Percentiles rank a stretch among this genome's conserved stretches.
Conservation (phyloP, 768 basidiomycete genomes). For the Holtermannia corniformis region DNA sequence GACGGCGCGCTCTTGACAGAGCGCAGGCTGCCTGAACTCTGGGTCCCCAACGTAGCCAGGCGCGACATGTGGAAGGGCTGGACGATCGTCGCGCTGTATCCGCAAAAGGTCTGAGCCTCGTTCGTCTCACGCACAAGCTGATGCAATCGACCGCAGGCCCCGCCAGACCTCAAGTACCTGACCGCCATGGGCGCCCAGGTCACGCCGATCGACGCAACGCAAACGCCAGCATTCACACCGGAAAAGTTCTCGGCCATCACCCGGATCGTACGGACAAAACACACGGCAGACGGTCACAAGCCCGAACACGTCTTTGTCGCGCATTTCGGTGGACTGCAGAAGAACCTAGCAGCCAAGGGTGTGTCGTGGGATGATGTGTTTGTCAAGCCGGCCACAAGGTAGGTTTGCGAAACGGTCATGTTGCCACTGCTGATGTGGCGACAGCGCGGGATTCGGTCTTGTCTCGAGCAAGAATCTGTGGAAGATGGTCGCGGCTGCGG, state of each 20-base stretch:
- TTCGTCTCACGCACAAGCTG: not conserved
- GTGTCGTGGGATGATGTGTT: not conserved
- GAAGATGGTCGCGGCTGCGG: not conserved
- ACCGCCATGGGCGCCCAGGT: not conserved
- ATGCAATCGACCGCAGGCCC: not conserved
- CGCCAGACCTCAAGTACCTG: not conserved
- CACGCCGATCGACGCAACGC: not conserved
- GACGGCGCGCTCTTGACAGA: constrained; percentile 7
- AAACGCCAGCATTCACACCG: not conserved
- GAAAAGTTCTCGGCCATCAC: not conserved
- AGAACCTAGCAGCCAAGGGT: too few species aligned
- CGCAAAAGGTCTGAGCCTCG: too few species aligned
- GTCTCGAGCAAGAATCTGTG: not conserved
- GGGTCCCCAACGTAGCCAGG: constrained; percentile 21
- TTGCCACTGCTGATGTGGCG: not conserved
- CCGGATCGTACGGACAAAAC: not conserved
- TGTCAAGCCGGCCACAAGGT: not conserved
- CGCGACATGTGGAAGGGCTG: constrained; percentile 20
- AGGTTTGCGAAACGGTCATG: not conserved
- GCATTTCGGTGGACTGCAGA: not conserved
- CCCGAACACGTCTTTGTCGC: not conserved
- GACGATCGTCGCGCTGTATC: constrained; percentile 20
- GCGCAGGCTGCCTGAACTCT: constrained; percentile 6
- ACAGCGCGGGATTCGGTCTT: not conserved
- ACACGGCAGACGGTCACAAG: not conserved